Percentiles rank a stretch among this genome's conserved stretches.
Evolutionary conservation across 176 grass and related monocot genomes (phyloP).

Genomic region (Carex parvula): DNA sequence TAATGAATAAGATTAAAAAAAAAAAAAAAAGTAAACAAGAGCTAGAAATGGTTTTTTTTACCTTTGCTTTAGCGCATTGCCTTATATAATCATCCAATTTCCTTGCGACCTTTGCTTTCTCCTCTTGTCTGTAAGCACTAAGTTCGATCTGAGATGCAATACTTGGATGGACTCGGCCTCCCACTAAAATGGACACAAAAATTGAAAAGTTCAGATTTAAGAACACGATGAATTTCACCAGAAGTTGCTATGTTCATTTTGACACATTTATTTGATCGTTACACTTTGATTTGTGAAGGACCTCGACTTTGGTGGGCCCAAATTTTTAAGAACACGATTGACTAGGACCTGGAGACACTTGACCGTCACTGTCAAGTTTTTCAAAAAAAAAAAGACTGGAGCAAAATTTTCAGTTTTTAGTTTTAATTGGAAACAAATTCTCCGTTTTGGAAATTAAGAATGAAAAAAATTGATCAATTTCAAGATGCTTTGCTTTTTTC

Average conservation of each 20-base stretch:
- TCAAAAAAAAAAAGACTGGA: too few species aligned
- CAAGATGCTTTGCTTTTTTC: too few species aligned
- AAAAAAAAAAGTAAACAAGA: background rate
- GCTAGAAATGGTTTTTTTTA: background rate
- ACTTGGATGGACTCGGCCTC: conserved; percentile 7
- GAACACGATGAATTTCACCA: background rate
- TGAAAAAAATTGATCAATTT: too few species aligned
- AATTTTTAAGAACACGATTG: background rate
- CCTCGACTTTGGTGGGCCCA: too few species aligned
- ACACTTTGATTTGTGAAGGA: too few species aligned
- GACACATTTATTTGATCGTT: background rate
- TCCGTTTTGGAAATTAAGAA: background rate
- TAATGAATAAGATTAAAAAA: background rate
- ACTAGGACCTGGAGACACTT: background rate
- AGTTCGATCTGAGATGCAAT: background rate
- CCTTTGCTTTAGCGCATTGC: conserved; percentile 8
- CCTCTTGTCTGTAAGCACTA: background rate
- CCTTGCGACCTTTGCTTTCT: background rate
- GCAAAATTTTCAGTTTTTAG: background rate
- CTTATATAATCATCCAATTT: background rate
- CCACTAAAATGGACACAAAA: background rate
- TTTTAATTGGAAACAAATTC: background rate
- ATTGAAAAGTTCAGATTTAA: background rate
- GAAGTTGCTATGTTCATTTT: background rate
- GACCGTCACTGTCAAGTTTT: too few species aligned